Evolutionary conservation across 2,329 filamentous ascomycete species (phyloP).

Genomic region (Trichoderma endophyticum): DNA sequence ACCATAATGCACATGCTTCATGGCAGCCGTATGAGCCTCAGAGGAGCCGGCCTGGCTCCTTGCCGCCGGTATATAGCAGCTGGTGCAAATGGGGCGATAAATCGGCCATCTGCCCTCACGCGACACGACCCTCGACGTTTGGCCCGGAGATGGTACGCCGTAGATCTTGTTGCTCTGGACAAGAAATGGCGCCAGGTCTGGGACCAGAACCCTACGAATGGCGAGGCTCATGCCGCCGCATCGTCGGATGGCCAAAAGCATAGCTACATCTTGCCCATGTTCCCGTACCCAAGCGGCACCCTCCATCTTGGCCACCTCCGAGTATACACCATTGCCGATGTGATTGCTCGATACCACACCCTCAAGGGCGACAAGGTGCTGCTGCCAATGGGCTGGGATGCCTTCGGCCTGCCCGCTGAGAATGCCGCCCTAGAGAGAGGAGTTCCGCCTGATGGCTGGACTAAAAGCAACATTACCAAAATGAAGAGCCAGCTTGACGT

Average conservation of each 20-base stretch:
- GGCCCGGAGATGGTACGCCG: conserved; percentile 36
- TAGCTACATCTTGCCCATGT: conserved; percentile 83
- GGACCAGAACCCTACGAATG: conserved; percentile 26
- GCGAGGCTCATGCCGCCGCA: conserved; percentile 18
- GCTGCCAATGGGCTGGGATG: conserved; percentile 93
- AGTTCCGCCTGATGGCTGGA: conserved; percentile 76
- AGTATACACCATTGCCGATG: conserved; percentile 88
- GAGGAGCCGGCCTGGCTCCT: conserved; percentile 18
- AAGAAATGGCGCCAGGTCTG: conserved; percentile 52
- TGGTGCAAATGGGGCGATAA: conserved; percentile 2
- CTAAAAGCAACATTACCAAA: conserved; percentile 70
- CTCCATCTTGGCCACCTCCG: conserved; percentile 84
- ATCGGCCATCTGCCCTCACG: conserved; percentile 4
- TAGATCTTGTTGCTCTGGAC: conserved; percentile 47
- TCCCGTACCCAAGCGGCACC: conserved; percentile 84
- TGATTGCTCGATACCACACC: conserved; percentile 70
- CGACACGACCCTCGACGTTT: conserved; percentile 11
- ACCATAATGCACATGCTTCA: conserved; percentile 30
- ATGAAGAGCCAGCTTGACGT: conserved; percentile 79
- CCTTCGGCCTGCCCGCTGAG: conserved; percentile 85
- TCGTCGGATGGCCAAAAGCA: conserved; percentile 29
- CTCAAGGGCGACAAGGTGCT: conserved; percentile 74
- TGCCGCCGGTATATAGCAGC: conserved; percentile 4
- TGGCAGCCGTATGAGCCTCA: conserved; percentile 26
- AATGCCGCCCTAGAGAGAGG: conserved; percentile 86